Evolutionary conservation across 2,329 filamentous ascomycete species (phyloP).

Genomic region (Raffaelea arxii): DNA sequence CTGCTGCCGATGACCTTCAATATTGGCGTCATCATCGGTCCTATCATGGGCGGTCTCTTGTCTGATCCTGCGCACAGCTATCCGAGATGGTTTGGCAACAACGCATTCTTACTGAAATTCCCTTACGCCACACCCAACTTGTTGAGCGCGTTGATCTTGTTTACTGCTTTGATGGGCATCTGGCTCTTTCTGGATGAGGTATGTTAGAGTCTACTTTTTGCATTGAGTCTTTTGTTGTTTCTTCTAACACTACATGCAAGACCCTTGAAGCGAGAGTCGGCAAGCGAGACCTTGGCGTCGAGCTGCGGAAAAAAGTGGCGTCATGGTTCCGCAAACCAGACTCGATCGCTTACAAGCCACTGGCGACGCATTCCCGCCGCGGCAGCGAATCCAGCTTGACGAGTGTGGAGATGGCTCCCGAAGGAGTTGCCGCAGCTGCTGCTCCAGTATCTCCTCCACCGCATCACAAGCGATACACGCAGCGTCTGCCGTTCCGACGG

Average conservation of each 20-base stretch:
- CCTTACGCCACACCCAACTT: constrained; percentile 48
- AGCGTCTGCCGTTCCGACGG: constrained; percentile 39
- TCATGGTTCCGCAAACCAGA: constrained; percentile 15
- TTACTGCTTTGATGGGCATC: constrained; percentile 30
- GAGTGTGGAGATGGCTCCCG: constrained; percentile 21
- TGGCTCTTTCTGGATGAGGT: constrained; percentile 44
- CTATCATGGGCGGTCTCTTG: constrained; percentile 37
- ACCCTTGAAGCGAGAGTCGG: constrained; percentile 36
- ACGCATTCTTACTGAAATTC: constrained; percentile 35
- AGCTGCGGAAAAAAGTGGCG: constrained; percentile 27
- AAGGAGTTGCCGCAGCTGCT: constrained; percentile 5
- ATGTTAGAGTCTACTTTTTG: constrained; percentile 9
- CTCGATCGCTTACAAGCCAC: constrained; percentile 21
- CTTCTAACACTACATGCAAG: constrained; percentile 14
- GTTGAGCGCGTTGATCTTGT: constrained; percentile 38
- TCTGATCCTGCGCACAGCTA: constrained; percentile 34
- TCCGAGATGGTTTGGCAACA: constrained; percentile 33
- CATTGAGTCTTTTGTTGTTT: background rate
- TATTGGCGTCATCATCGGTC: constrained; percentile 50
- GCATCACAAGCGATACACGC: constrained; percentile 29
- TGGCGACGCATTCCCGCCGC: constrained; percentile 18
- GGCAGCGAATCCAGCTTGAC: constrained; percentile 7
- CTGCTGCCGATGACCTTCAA: constrained; percentile 63
- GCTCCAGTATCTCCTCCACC: background rate
- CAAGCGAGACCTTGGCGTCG: constrained; percentile 34